These are phyloP conservation scores for Rhodamnia rubescens DNA, from an alignment of 345 rosid genomes.

Conservation along the genomic window DNA sequence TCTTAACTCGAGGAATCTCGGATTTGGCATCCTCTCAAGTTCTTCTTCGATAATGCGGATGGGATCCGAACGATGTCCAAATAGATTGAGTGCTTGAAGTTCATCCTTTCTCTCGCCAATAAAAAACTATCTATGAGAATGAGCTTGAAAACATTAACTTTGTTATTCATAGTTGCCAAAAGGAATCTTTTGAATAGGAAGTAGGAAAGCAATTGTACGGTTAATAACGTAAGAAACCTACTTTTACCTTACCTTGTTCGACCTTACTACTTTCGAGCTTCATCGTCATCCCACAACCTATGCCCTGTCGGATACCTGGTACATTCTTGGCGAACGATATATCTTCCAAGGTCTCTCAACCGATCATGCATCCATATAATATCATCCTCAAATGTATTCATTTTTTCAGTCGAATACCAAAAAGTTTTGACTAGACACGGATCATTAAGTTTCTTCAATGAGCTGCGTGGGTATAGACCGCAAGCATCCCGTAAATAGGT, in stretches of 20 bases:
- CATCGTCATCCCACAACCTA: neutral
- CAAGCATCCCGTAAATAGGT: no score
- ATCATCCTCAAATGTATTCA: no score
- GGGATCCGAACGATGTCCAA: accelerated
- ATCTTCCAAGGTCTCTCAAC: no score
- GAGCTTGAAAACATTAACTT: neutral
- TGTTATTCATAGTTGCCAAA: neutral
- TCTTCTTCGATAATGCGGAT: accelerated
- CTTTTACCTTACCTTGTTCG: neutral
- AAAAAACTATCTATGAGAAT: neutral
- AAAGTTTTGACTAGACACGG: neutral
- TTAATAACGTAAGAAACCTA: neutral
- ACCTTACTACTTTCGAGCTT: neutral
- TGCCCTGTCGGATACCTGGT: no score
- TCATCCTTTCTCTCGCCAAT: neutral
- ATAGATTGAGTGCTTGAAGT: neutral
- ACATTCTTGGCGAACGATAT: no score
- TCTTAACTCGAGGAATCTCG: neutral
- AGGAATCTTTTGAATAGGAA: neutral
- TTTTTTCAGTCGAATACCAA: no score
- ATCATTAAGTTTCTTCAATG: neutral
- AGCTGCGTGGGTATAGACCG: no score
- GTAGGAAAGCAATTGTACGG: neutral
- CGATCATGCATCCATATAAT: no score
- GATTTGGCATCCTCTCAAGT: neutral